Evolutionary conservation across 129 eudicot species (phyloP).

Genomic region (Solidago caesia): DNA sequence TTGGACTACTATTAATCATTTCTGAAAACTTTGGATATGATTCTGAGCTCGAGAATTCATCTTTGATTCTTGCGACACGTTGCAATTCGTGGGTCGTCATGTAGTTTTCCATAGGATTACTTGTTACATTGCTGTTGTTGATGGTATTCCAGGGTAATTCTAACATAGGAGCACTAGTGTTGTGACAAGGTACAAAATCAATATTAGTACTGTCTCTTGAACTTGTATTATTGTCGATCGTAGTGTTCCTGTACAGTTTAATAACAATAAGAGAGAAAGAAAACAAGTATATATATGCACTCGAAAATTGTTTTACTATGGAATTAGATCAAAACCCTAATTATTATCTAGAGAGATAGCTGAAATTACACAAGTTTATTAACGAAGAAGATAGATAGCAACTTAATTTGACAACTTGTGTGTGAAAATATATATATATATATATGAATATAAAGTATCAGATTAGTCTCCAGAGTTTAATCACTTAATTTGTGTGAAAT

Average conservation of each 20-base stretch:
- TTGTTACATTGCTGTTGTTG: constrained; percentile 24
- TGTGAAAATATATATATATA: too few relatives aligned
- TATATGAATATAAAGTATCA: too few relatives aligned
- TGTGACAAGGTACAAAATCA: constrained; percentile 17
- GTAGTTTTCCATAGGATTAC: constrained; percentile 29
- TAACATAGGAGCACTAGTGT: constrained; percentile 31
- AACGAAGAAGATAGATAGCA: neutral
- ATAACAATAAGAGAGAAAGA: neutral
- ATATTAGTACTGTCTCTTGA: constrained; percentile 30
- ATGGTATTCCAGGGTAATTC: constrained; percentile 33
- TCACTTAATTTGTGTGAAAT: too few relatives aligned
- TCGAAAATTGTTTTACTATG: neutral
- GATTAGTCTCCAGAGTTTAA: too few relatives aligned
- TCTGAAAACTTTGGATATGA: constrained; percentile 51
- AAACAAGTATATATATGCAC: neutral
- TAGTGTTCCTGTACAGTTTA: constrained; percentile 34
- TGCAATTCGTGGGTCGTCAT: constrained; percentile 41
- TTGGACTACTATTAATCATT: constrained; percentile 47
- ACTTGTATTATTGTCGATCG: constrained; percentile 21
- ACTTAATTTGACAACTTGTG: too few relatives aligned
- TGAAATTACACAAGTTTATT: constrained; percentile 10
- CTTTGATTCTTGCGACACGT: constrained; percentile 46
- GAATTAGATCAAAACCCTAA: constrained; percentile 35
- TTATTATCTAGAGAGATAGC: neutral
- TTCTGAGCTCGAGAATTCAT: constrained; percentile 40